Conservation (phyloP, 2,329 filamentous ascomycete species). For the Tolypocladium pustulatum region DNA sequence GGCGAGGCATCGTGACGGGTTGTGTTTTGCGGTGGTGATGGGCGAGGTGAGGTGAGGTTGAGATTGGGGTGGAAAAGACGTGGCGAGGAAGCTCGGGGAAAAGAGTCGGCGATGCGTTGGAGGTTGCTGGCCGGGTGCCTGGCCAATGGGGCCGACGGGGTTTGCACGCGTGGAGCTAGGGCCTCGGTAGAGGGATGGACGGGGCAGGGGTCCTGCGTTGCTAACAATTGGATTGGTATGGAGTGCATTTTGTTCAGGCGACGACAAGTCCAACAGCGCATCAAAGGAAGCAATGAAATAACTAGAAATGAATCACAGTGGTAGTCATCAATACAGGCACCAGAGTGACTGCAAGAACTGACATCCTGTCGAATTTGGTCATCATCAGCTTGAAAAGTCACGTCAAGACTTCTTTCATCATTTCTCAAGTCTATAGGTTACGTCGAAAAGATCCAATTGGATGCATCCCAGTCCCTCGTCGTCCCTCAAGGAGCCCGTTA, state of each 20-base stretch:
- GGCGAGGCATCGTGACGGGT: conserved; percentile 58
- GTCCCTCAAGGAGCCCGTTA: not conserved
- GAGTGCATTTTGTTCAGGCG: not conserved
- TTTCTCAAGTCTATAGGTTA: not conserved
- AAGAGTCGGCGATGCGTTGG: conserved; percentile 1
- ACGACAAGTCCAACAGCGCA: not conserved
- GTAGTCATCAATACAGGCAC: not conserved
- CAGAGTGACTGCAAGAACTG: not conserved
- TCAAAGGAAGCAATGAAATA: not conserved
- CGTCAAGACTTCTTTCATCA: not conserved
- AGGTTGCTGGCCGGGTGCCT: not conserved
- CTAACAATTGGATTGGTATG: no score
- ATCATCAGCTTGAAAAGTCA: not conserved
- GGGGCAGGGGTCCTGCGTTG: not conserved
- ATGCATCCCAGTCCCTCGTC: not conserved
- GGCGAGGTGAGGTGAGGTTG: conserved; percentile 3
- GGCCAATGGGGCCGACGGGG: conserved; percentile 18
- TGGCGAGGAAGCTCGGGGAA: conserved; percentile 2
- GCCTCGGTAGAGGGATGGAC: conserved; percentile 9
- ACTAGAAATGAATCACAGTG: not conserved
- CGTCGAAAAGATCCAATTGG: not conserved
- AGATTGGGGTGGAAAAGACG: conserved; percentile 1
- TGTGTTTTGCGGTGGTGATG: conserved; percentile 1
- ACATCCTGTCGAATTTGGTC: not conserved
- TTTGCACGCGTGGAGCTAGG: conserved; percentile 14